Evolutionary conservation across 768 basidiomycete species (phyloP), one percentile per base, ranked within the genome.

Genomic region (Gloeostereum incarnatum): DNA sequence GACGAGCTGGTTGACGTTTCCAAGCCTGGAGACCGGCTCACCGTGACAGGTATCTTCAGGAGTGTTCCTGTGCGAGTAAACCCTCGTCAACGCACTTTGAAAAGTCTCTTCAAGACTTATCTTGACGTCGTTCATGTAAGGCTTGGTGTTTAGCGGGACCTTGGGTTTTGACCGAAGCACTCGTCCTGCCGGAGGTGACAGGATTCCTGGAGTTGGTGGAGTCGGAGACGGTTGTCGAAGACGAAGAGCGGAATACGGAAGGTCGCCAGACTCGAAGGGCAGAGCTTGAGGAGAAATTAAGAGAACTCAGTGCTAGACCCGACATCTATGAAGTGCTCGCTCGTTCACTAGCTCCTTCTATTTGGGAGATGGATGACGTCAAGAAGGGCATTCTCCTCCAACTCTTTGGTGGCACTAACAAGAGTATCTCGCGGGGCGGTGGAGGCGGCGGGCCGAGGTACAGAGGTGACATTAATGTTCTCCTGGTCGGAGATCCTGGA

Each of bases 331-430:
- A 90, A 1, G 62, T 87, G 19, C 69, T 98, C 4, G 65, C 92
- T 6, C 68, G 83, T 13, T 89, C 84, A 2, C 71, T 99, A 39
- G 94, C 93, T 1, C 96, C 96, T 11, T 86, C 81, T 23, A 96
- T 99, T 47, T 98, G 89, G 81, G 87, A 90, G 57, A 84, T 98
- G 87, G 93, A 98, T 18, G 96, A 99, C 54, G 91, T 98, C 42
- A 99, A 99, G 66, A 97, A 98, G 66, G 96, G 96, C 0, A 96
- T 98, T 38, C 56, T 99, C 42, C 63, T 99, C 22, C 94, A 98
- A 58, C 61, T 99, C 18, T 98, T 99, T 59, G 96, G 96, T 3
- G 96, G 96, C 0, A 97, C 96, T 24, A 98, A 97, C 59, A 99
- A 99, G 68, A 91, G 69, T 50, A 87, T 98, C 46, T 74, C 87